Conservation (phyloP, 2,329 filamentous ascomycete species). For the Venturiaceae sp. region DNA sequence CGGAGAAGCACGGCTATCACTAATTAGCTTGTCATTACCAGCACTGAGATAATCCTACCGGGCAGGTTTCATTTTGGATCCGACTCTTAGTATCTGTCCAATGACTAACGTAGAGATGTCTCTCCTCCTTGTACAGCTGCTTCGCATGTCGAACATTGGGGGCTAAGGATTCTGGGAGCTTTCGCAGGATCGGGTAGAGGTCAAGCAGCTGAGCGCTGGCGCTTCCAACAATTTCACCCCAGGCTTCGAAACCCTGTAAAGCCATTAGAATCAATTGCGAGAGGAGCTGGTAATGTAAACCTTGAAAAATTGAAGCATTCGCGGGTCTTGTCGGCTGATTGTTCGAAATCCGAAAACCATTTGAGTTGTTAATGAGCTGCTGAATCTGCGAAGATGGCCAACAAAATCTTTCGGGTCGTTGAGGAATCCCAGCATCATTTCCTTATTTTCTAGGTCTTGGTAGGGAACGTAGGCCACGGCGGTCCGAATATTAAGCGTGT, state of each 20-base stretch:
- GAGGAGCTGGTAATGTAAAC: too few species aligned
- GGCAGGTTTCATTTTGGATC: slow-evolving; percentile 17
- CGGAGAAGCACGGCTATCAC: slow-evolving; percentile 15
- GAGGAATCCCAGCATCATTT: slow-evolving; percentile 41
- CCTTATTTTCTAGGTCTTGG: slow-evolving; percentile 46
- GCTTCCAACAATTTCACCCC: too few species aligned
- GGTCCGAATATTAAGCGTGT: slow-evolving; percentile 14
- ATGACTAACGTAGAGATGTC: slow-evolving; percentile 28
- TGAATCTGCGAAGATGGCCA: slow-evolving; percentile 37
- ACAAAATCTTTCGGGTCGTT: slow-evolving; percentile 31
- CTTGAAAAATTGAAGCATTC: slow-evolving; percentile 21
- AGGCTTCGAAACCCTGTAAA: too few species aligned
- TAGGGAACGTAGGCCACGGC: slow-evolving; percentile 40
- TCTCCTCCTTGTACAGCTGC: slow-evolving; percentile 44
- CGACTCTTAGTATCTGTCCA: slow-evolving; percentile 17
- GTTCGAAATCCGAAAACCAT: slow-evolving; percentile 25
- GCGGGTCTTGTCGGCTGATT: slow-evolving; percentile 20
- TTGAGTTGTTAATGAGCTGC: slow-evolving; percentile 32
- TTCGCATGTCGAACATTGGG: slow-evolving; percentile 44
- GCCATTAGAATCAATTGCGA: too few species aligned
- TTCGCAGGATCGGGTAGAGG: too few species aligned
- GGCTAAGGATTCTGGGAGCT: neutral
- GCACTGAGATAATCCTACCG: too few species aligned
- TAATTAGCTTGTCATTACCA: too few species aligned
- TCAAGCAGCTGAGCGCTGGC: too few species aligned